A percentile compares a stretch with the other conserved stretches of the same genome.
phyloP scores from a whole-genome alignment of 2,329 filamentous ascomycete species.

The Cladorrhinum sp. region DNA sequence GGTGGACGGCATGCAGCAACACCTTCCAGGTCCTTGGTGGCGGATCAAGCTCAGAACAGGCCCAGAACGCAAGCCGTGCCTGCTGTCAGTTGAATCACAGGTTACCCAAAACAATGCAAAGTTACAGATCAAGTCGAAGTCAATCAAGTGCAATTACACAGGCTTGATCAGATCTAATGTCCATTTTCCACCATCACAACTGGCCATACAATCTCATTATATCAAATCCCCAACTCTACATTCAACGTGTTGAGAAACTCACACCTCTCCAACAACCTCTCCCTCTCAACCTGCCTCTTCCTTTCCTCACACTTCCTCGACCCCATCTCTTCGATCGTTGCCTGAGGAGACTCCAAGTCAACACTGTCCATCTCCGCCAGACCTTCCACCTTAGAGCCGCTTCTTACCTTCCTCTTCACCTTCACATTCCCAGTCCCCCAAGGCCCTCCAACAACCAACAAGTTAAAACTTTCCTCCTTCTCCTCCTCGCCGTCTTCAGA shows the following conservation, averaged over 20 bases:
- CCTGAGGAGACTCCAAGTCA: not conserved
- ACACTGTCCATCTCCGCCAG: conserved; percentile 11
- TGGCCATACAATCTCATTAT: too few relatives aligned
- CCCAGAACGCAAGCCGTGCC: too few relatives aligned
- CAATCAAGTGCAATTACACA: too few relatives aligned
- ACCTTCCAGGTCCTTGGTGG: too few relatives aligned
- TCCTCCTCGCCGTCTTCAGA: not conserved
- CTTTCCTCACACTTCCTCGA: conserved; percentile 2
- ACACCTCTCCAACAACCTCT: conserved; percentile 25
- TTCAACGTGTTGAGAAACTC: conserved; percentile 25
- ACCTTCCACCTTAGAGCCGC: not conserved
- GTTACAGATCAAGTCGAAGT: too few relatives aligned
- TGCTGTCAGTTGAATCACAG: too few relatives aligned
- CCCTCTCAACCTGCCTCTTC: conserved; percentile 17
- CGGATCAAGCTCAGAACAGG: too few relatives aligned
- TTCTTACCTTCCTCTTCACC: not conserved
- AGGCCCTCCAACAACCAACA: conserved; percentile 27
- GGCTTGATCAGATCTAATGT: too few relatives aligned
- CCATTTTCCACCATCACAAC: not conserved
- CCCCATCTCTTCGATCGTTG: conserved; percentile 22
- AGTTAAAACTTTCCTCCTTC: conserved; percentile 1
- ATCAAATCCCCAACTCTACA: conserved; percentile 24
- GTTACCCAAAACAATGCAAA: too few relatives aligned
- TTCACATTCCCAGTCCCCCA: conserved; percentile 20
- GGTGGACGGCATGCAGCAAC: too few relatives aligned